Conservation (phyloP, 352 stramenopile species). For the Pythium rishiriense region DNA sequence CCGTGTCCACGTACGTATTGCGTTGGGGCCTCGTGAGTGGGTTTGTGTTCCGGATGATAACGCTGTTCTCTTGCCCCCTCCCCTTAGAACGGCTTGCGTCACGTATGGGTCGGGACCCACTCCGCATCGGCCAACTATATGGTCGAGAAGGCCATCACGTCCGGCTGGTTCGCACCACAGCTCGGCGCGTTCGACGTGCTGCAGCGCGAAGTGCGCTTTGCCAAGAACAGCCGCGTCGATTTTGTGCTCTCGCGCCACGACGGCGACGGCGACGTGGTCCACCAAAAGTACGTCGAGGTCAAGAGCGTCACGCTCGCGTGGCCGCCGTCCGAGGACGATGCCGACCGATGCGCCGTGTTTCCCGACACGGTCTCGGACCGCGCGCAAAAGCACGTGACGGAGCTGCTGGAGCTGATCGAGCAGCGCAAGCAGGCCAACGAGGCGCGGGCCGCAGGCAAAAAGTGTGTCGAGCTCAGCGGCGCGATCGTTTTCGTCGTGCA, state of each 20-base stretch:
- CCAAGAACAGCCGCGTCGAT: conserved; percentile 82
- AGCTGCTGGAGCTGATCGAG: conserved; percentile 65
- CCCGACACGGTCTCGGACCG: conserved; percentile 76
- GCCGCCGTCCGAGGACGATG: neutral
- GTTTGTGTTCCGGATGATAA: no score
- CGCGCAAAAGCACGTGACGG: conserved; percentile 74
- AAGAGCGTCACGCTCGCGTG: conserved; percentile 79
- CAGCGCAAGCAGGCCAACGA: conserved; percentile 15
- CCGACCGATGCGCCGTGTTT: conserved; percentile 62
- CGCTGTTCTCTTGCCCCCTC: neutral
- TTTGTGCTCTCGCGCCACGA: conserved; percentile 64
- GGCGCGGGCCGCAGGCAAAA: conserved; percentile 19
- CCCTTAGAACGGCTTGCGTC: conserved; percentile 57
- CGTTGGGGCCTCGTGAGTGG: no score
- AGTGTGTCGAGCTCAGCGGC: conserved; percentile 32
- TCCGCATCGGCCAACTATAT: conserved; percentile 78
- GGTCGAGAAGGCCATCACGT: conserved; percentile 62
- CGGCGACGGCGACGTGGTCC: conserved; percentile 31
- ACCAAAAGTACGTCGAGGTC: conserved; percentile 81
- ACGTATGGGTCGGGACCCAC: conserved; percentile 81
- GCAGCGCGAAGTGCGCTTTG: conserved; percentile 74
- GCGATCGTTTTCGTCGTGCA: conserved; percentile 80
- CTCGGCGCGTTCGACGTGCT: conserved; percentile 55
- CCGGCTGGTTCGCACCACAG: conserved; percentile 59
- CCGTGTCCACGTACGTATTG: conserved; percentile 62